Evolutionary conservation across 108 stramenopile species (phyloP).

Genomic region (Cyclotella sp.): DNA sequence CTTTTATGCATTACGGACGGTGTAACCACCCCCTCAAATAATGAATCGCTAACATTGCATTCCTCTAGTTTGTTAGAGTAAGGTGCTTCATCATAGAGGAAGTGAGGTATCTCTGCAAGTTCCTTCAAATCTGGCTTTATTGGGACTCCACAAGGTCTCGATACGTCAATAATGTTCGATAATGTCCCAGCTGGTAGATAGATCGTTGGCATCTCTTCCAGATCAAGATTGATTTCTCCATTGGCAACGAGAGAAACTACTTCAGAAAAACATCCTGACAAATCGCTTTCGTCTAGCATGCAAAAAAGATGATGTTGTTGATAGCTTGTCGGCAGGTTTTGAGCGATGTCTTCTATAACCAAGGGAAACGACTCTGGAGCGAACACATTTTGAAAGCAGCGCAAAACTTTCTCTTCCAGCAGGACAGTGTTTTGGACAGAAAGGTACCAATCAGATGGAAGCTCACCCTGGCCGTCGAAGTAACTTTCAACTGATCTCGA

Average conservation of each 20-base stretch:
- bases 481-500: conserved; percentile 28
- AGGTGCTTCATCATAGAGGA: conserved; percentile 1
- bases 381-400: conserved; percentile 25
- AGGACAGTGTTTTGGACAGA: not conserved
- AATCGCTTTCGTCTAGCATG: conserved; percentile 35
- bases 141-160: conserved; percentile 17
- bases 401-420: conserved; percentile 20
- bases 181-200: conserved; percentile 30
- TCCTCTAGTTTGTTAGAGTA: no score
- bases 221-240: conserved; percentile 36
- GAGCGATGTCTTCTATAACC: conserved; percentile 18
- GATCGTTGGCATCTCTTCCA: conserved; percentile 17
- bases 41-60: not conserved
- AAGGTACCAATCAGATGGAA: conserved; percentile 41
- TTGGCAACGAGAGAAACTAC: conserved; percentile 31
- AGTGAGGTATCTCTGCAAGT: not conserved
- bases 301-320: conserved; percentile 19
- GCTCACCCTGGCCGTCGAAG: conserved; percentile 28
- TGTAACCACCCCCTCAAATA: not conserved
- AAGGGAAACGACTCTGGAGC: conserved; percentile 23
- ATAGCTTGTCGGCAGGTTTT: conserved; percentile 2
- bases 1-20: conserved; percentile 1
- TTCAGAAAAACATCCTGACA: conserved; percentile 35
- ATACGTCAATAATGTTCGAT: conserved; percentile 16
- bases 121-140: not conserved